Evolutionary conservation across 441 rosid species (phyloP), one percentile per base, ranked within the genome.

Genomic region (Populus hybrid): DNA sequence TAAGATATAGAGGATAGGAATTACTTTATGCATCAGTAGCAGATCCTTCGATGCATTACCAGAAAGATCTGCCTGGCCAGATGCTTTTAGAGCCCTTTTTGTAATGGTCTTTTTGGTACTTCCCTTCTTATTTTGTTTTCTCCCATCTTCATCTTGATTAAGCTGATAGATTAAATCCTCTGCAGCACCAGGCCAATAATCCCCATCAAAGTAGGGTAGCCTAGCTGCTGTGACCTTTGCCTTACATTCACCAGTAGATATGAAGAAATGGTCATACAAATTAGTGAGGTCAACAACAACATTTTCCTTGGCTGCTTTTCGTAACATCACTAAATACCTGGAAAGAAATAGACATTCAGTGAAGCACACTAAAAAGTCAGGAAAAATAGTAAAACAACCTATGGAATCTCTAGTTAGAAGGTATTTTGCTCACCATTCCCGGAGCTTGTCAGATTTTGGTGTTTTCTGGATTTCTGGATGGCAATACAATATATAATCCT

Each of bases 181-280:
- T 0, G 99, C 99, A 72, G 99, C 99, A 81, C 97, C 99, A 72
- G 99, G 99, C 99, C 99, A 97, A 85, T 97, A 97, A 86, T 97
- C 99, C 83, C 99, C 99, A 82, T 95, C 99, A 73, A 97, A 97
- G 90, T 97, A 97, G 36, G 99, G 99, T 73, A 97, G 89, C 90
- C 99, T 93, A 45, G 98, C 94, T 68, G 99, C 99, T 23, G 99
- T 97, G 73, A 94, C 98, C 86, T 89, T 95, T 66, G 97, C 94
- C 86, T 86, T 92, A 82, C 96, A 90, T 84, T 97, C 99, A 72
- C 97, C 99, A 24, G 86, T 79, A 76, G 92, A 85, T 75, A 87
- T 86, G 74, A 97, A 97, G 88, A 97, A 97, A 83, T 95, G 98
- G 79, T 97, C 99, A 50, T 91, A 93, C 71, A 95, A 85, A 86